Conservation (phyloP, 345 rosid species). For the Syzygium oleosum region DNA sequence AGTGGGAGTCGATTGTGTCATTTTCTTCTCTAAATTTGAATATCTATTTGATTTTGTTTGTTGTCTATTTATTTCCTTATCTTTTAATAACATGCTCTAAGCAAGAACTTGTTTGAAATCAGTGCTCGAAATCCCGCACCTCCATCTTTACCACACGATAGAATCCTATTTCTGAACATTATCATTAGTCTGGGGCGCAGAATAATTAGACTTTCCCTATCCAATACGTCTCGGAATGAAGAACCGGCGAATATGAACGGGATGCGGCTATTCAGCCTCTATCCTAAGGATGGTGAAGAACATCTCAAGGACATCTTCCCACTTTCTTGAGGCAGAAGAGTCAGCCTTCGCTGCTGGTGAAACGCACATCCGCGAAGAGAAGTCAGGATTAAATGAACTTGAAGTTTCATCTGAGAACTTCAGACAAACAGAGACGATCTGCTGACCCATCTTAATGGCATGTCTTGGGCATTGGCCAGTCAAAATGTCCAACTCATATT, state of each 20-base stretch:
- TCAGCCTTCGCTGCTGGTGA: slow-evolving; percentile 25
- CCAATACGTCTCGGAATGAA: background rate
- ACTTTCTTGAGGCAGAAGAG: slow-evolving; percentile 20
- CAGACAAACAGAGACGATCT: slow-evolving; percentile 54
- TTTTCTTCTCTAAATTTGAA: too few species aligned
- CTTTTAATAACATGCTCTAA: too few species aligned
- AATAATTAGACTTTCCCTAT: background rate
- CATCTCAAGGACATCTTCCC: slow-evolving; percentile 86
- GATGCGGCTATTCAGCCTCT: background rate
- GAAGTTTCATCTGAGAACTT: slow-evolving; percentile 40
- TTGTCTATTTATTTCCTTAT: too few species aligned
- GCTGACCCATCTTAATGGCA: slow-evolving; percentile 39
- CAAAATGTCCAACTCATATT: slow-evolving; percentile 35
- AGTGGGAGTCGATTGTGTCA: too few species aligned
- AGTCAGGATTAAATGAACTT: slow-evolving; percentile 24
- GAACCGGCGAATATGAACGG: background rate
- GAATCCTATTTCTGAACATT: too few species aligned
- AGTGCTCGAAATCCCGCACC: too few species aligned
- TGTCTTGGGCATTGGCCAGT: slow-evolving; percentile 17
- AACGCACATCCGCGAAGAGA: slow-evolving; percentile 58
- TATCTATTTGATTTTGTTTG: too few species aligned
- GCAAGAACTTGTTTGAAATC: too few species aligned
- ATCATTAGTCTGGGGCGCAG: background rate
- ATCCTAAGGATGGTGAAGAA: slow-evolving; percentile 1
- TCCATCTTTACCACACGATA: too few species aligned